Evolutionary conservation across 208 protist genomes (phyloP).

Genomic region (Naegleria lovaniensis): DNA sequence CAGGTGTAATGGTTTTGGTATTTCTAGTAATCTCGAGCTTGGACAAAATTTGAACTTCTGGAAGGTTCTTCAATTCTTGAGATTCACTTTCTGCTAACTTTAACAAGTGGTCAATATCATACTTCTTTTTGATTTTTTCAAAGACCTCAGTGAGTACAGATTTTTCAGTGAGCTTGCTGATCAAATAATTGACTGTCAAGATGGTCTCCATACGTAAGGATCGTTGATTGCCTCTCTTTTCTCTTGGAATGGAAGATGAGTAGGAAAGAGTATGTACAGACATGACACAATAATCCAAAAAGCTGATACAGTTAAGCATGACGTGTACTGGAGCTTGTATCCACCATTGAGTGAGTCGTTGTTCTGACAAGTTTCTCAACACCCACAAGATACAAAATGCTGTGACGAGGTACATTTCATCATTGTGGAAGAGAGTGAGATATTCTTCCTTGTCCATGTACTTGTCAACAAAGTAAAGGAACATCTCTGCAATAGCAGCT

Average conservation of each 20-base stretch:
- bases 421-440: neutral
- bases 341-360: neutral
- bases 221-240: neutral
- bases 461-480: neutral
- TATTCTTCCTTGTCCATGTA: neutral
- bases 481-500: constrained; percentile 1
- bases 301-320: neutral
- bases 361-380: neutral
- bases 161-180: neutral
- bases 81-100: neutral
- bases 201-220: neutral
- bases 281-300: neutral
- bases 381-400: neutral
- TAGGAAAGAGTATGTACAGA: neutral
- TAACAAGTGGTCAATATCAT: neutral
- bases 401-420: neutral
- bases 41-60: neutral
- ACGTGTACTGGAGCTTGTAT: neutral
- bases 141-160: neutral
- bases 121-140: neutral
- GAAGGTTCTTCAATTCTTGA: neutral
- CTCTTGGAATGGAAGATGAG: neutral
- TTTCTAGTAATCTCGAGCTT: constrained; percentile 1
- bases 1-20: neutral
- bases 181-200: neutral